Evolutionary conservation across 257 asterid genomes (phyloP), one percentile per base, ranked within the genome.

Genomic region (Penstemon newberryi): DNA sequence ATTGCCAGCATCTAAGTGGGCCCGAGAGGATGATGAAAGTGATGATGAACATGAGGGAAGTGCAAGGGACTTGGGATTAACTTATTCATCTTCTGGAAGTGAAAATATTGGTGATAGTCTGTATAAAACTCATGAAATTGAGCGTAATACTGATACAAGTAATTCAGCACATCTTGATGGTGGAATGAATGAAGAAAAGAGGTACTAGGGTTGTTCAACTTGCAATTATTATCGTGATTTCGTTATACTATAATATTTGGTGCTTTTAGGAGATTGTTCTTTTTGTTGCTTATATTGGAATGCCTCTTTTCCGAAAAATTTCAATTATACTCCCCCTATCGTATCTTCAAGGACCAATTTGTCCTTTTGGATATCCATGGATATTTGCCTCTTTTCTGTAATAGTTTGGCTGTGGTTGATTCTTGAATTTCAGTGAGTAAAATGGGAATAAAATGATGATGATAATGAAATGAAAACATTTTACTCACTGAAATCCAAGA

Each of bases 41-140:
- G 96, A 83, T 56, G 96, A 84, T 72, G 95, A 82, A 55, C 86
- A 74, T 15, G 85, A 85, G 75, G 80, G 84, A 78, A 80, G 78
- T 74, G 47, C 81, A 6, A 78, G 84, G 76, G 90, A 89, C 67
- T 85, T 89, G 55, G 96, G 92, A 64, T 79, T 92, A 70, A 79
- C 87, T 40, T 92, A 89, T 81, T 92, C 98, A 56, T 91, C 98
- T 73, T 92, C 96, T 36, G 98, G 94, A 40, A 92, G 98, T 79
- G 98, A 92, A 72, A 84, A 87, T 78, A 86, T 81, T 49, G 91
- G 81, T 46, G 95, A 84, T 70, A 84, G 73, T 70, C 65, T 46
- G 45, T 15, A 70, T 64, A 86, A 76, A 78, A 69, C 44, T 53
- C 75, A 73, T 78, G 96, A 87, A 63, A 73, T 78, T 57, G 88